phyloP scores from a whole-genome alignment of 108 stramenopile species.

The Skeletonema potamos region DNA sequence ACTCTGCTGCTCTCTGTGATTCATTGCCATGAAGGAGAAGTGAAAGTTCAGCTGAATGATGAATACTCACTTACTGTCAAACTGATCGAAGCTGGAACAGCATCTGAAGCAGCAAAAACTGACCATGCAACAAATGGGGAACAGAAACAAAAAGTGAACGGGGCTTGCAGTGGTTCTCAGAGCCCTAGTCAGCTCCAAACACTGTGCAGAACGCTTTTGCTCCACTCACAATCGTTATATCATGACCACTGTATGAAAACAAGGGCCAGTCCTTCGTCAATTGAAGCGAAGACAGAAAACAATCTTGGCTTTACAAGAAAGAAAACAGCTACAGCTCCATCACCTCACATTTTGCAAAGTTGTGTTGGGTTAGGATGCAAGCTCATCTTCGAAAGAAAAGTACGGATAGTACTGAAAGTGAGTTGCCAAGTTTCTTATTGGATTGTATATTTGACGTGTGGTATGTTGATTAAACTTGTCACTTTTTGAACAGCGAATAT shows the following conservation, averaged over 20 bases:
- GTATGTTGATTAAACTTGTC: background rate
- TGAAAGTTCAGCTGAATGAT: constrained; percentile 82
- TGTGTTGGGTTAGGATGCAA: constrained; percentile 74
- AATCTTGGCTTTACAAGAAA: constrained; percentile 51
- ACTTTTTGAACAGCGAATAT: constrained; percentile 23
- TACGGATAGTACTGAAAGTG: constrained; percentile 49
- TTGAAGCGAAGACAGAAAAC: constrained; percentile 9
- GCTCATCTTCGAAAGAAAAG: constrained; percentile 74
- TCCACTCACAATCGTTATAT: constrained; percentile 81
- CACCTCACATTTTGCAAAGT: constrained; percentile 65
- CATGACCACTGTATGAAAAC: constrained; percentile 69
- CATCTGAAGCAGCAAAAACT: constrained; percentile 21
- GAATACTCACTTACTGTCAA: constrained; percentile 81
- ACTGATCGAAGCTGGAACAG: constrained; percentile 74
- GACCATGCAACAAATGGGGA: constrained; percentile 2
- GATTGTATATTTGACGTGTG: background rate
- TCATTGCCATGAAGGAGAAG: constrained; percentile 87
- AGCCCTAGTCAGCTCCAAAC: constrained; percentile 57
- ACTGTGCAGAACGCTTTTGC: constrained; percentile 72
- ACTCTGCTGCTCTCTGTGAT: constrained; percentile 56
- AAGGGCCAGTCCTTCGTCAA: constrained; percentile 10
- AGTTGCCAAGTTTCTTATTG: constrained; percentile 12
- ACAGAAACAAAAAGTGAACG: background rate
- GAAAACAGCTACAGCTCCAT: constrained; percentile 40
- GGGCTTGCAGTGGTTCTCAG: constrained; percentile 67